These are phyloP conservation scores for Solanum hybrid DNA, from an alignment of 305 asterid species.

Conservation along the genomic window DNA sequence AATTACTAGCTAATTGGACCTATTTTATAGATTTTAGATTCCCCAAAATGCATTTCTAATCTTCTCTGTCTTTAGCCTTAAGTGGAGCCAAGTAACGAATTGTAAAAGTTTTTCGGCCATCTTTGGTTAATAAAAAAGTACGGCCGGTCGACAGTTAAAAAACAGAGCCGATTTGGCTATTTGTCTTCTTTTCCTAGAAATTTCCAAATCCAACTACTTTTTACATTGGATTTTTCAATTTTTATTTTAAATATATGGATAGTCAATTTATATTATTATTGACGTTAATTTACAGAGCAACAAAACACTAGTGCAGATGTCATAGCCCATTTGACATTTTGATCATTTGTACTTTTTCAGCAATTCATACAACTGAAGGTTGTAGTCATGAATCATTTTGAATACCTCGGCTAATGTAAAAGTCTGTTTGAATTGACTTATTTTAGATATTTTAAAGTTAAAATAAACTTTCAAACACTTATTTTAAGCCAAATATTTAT, in stretches of 20 bases:
- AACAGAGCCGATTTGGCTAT: too few relatives aligned
- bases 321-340: not conserved
- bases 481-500: not conserved
- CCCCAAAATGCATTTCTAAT: too few relatives aligned
- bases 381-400: not conserved
- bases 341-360: not conserved
- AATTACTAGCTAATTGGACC: too few relatives aligned
- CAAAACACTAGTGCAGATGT: not conserved
- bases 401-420: not conserved
- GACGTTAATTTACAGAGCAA: not conserved
- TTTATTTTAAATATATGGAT: not conserved
- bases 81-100: too few relatives aligned
- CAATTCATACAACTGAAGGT: not conserved
- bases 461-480: not conserved
- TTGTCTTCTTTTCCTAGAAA: too few relatives aligned
- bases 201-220: too few relatives aligned
- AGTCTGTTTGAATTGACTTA: not conserved
- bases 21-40: too few relatives aligned
- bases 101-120: too few relatives aligned
- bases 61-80: too few relatives aligned
- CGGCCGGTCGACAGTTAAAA: too few relatives aligned
- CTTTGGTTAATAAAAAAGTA: too few relatives aligned
- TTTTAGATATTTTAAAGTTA: fast-evolving
- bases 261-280: not conserved
- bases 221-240: too few relatives aligned